Percentiles rank a stretch among this genome's conserved stretches.
These are phyloP conservation scores for Przewalskia tangutica DNA, from an alignment of 257 asterid species.

Conservation along the genomic window DNA sequence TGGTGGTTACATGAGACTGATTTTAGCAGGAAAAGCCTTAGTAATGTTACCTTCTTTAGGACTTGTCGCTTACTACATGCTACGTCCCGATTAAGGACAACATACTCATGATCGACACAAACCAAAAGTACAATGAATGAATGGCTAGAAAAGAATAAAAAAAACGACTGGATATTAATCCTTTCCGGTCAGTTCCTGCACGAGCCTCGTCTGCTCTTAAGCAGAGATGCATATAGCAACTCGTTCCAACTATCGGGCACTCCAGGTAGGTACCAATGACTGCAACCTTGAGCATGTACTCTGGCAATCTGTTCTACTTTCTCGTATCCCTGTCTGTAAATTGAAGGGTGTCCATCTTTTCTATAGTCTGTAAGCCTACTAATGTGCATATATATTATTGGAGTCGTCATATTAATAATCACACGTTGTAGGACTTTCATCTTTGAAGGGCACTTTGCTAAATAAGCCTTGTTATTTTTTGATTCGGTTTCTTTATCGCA, in stretches of 20 bases:
- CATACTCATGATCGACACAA: too few species aligned
- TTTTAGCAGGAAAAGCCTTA: too few species aligned
- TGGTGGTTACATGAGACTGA: too few species aligned
- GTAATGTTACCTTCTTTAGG: too few species aligned
- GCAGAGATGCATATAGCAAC: constrained; percentile 56
- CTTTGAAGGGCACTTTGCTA: constrained; percentile 65
- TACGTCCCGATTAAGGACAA: too few species aligned
- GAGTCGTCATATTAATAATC: constrained; percentile 46
- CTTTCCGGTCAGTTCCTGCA: constrained; percentile 17
- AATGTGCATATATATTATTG: constrained; percentile 55
- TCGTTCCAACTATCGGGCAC: constrained; percentile 93
- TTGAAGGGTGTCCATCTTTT: constrained; percentile 79
- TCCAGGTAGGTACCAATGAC: constrained; percentile 96
- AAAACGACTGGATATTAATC: too few species aligned
- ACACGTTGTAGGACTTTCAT: constrained; percentile 59
- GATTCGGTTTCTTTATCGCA: constrained; percentile 72
- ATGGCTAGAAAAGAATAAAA: too few species aligned
- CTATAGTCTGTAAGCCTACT: constrained; percentile 67
- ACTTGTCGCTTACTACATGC: too few species aligned
- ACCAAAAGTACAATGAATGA: too few species aligned
- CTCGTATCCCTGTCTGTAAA: constrained; percentile 49
- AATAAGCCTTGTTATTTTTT: constrained; percentile 32
- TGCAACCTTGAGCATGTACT: constrained; percentile 66
- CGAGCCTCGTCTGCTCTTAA: constrained; percentile 42
- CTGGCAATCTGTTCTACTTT: constrained; percentile 26